Evolutionary conservation across 2,329 filamentous ascomycete species (phyloP).

Genomic region (Calonectria hongkongensis): DNA sequence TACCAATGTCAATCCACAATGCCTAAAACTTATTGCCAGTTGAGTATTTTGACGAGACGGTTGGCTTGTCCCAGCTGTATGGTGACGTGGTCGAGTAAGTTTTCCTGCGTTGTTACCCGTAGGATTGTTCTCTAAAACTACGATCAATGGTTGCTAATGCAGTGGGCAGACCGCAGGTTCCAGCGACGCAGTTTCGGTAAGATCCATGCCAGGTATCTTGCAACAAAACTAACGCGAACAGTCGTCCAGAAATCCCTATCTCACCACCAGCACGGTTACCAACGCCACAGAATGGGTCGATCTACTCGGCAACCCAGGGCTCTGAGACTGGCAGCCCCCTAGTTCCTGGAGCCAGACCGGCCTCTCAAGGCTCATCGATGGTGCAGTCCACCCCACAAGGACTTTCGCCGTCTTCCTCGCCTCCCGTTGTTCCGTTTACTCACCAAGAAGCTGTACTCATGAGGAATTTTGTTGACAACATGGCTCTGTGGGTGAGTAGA

Average conservation of each 20-base stretch:
- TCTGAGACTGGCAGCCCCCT: constrained; percentile 29
- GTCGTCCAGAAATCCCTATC: constrained; percentile 14
- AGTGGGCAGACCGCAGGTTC: constrained; percentile 2
- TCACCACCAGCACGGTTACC: constrained; percentile 23
- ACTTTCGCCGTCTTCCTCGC: constrained; percentile 33
- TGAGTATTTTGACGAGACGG: constrained; percentile 40
- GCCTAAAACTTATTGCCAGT: constrained; percentile 13
- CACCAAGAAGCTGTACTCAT: constrained; percentile 39
- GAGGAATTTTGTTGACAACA: constrained; percentile 43
- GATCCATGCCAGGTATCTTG: neutral
- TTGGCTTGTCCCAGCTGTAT: constrained; percentile 37
- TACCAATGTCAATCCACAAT: neutral
- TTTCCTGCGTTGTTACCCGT: neutral
- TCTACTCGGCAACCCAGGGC: neutral
- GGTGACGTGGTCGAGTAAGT: constrained; percentile 26
- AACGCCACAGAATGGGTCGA: constrained; percentile 10
- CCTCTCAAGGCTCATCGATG: constrained; percentile 36
- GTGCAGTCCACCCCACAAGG: constrained; percentile 33
- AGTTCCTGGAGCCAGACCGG: constrained; percentile 27
- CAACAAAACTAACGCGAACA: constrained; percentile 10
- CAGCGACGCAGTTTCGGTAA: constrained; percentile 27
- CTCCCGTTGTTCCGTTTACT: constrained; percentile 34
- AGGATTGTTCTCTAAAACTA: neutral
- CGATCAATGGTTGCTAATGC: neutral
- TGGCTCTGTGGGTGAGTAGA: constrained; percentile 38